Evolutionary conservation across 2,329 filamentous ascomycete genomes (phyloP).

Genomic region (Pleoardoris graminearum): DNA sequence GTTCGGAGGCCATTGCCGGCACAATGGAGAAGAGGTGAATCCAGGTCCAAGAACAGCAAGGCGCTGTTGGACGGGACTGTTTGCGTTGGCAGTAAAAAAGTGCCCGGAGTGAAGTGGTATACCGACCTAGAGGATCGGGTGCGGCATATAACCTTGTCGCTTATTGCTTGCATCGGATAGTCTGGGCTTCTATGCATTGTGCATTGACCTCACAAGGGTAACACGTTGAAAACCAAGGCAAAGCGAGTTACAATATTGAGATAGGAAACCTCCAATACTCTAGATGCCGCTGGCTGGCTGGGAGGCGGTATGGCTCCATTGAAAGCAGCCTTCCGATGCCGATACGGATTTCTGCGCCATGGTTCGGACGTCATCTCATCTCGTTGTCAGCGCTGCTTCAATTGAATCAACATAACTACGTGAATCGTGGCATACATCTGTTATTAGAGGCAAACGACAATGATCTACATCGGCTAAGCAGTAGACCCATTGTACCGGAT

Average conservation of each 20-base stretch:
- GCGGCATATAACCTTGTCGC: slow-evolving; percentile 17
- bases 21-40: background rate
- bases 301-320: background rate
- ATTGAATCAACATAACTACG: too few relatives aligned
- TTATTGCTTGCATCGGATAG: slow-evolving; percentile 11
- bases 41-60: slow-evolving; percentile 6
- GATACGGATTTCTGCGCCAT: too few relatives aligned
- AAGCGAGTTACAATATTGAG: slow-evolving; percentile 8
- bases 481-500: too few relatives aligned
- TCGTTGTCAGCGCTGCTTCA: too few relatives aligned
- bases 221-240: slow-evolving; percentile 12
- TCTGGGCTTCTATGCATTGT: slow-evolving; percentile 6
- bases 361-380: too few relatives aligned
- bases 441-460: too few relatives aligned
- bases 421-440: too few relatives aligned
- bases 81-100: slow-evolving; percentile 12
- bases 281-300: slow-evolving; percentile 9
- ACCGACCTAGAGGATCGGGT: slow-evolving; percentile 18
- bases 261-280: slow-evolving; percentile 8
- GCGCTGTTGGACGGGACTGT: slow-evolving; percentile 1
- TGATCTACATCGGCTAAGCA: too few relatives aligned
- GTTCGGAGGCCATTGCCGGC: slow-evolving; percentile 15
- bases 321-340: background rate
- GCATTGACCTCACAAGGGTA: slow-evolving; percentile 14
- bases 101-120: slow-evolving; percentile 12